Base-by-base conservation (phyloP, 2,329 filamentous ascomycete genomes). In the Colletotrichum phormii region DNA sequence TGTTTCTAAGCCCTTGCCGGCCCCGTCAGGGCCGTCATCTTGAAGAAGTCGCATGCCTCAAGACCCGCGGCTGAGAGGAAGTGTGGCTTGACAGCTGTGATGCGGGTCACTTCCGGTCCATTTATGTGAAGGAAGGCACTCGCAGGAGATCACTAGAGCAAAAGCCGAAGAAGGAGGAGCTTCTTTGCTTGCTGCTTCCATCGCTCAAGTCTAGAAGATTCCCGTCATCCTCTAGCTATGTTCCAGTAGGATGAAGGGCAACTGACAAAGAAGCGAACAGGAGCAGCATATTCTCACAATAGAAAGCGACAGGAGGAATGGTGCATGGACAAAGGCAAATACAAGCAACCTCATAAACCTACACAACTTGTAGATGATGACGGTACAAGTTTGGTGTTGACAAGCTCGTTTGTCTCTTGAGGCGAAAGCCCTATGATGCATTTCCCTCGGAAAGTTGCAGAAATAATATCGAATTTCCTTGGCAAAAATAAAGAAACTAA, bases 221-320 rank as follows among this genome's bases (percentile, higher is more conserved):
- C 7, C 2, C 18, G 2, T n/a, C 3, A 4, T n/a, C 18, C 42
- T n/a, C 42, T 49, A n/a, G 5, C 42, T 49, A n/a, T 8, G 42
- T n/a, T 9, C 15, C 15, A n/a, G n/a, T 8, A 4, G 42, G 42
- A 49, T 7, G 18, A 49, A n/a, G 42, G 42, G 3, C 7, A 49
- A 9, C 18, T 2, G 3, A 49, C 42, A 49, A 49, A 49, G 18
- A 49, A 6, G 18, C 42, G 4, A 49, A 5, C 8, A 9, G 18
- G 0, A n/a, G 8, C 1, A n/a, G 15, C 18, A 6, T n/a, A 4
- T 8, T n/a, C 8, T 11, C 2, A 11, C 1, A n/a, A 4, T 49
- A 4, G 8, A n/a, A n/a, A 8, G 18, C 42, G 18, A n/a, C 18
- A 18, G 18, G 3, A 7, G 18, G 42, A 49, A 49, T 6, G 18